phyloP scores from a whole-genome alignment of 2,329 filamentous ascomycete species.

The Leptographium procerum region DNA sequence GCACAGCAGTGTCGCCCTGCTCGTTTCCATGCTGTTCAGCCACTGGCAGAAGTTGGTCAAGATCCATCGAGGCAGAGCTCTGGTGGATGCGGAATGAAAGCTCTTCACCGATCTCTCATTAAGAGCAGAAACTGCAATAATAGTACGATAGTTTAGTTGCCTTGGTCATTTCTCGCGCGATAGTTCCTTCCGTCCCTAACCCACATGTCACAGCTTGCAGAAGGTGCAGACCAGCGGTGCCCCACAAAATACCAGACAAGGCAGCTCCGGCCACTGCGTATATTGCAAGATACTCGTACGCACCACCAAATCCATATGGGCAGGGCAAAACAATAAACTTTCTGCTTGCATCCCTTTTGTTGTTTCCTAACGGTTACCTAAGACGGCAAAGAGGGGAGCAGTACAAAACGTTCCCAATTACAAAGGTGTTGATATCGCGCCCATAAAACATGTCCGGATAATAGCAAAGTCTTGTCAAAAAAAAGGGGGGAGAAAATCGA shows the following conservation, averaged over 20 bases:
- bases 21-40: background rate
- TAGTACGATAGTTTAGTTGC: too few species aligned
- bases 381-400: background rate
- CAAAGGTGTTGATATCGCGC: background rate
- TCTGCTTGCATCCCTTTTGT: background rate
- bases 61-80: background rate
- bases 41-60: background rate
- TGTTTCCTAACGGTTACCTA: background rate
- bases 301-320: background rate
- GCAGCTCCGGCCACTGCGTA: background rate
- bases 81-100: background rate
- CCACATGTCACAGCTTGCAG: too few species aligned
- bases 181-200: background rate
- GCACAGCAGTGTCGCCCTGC: background rate
- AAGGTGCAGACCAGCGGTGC: background rate
- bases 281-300: background rate
- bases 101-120: background rate
- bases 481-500: background rate
- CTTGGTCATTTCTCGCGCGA: background rate
- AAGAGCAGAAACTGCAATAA: background rate
- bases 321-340: background rate
- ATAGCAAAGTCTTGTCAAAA: background rate
- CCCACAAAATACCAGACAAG: background rate
- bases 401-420: background rate
- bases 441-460: background rate